Evolutionary conservation across 2,329 filamentous ascomycete species (phyloP).

Genomic region (Aspergillus luchuensis): DNA sequence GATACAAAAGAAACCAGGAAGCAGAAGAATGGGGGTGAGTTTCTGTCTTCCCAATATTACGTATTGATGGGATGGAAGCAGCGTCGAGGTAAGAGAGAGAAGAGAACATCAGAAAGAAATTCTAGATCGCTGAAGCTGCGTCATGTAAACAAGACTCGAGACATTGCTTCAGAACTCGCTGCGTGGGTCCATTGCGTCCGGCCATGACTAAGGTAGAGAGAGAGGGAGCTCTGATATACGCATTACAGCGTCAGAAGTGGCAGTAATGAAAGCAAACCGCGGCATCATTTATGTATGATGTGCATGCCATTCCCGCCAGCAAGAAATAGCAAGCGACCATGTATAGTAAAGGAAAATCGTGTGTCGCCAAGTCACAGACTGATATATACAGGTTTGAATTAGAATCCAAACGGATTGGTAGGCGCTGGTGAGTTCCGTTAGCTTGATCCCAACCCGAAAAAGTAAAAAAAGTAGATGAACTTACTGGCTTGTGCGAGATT

Average conservation of each 20-base stretch:
- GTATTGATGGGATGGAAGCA: conserved; percentile 8
- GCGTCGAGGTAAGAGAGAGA: neutral
- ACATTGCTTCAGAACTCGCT: conserved; percentile 20
- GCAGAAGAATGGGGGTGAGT: conserved; percentile 6
- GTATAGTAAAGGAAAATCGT: conserved; percentile 27
- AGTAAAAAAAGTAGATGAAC: conserved; percentile 46
- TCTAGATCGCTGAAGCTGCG: conserved; percentile 26
- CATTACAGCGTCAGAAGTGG: conserved; percentile 17
- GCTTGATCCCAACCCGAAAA: neutral
- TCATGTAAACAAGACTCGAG: conserved; percentile 15
- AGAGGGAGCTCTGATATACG: conserved; percentile 5
- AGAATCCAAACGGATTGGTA: conserved; percentile 72
- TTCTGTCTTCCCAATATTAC: conserved; percentile 18
- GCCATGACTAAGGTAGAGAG: neutral
- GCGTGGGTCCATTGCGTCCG: conserved; percentile 14
- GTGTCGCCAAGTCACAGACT: conserved; percentile 22
- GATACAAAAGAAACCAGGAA: neutral
- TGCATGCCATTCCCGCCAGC: conserved; percentile 20
- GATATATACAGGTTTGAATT: conserved; percentile 38
- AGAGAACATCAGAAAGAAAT: conserved; percentile 13
- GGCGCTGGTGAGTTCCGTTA: conserved; percentile 53
- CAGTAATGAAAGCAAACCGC: conserved; percentile 10
- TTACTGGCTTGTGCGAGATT: conserved; percentile 95
- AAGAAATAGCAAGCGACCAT: conserved; percentile 22
- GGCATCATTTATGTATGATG: conserved; percentile 16